Evolutionary conservation across 352 stramenopile species (phyloP).

Genomic region (Globisporangium barbulae): DNA sequence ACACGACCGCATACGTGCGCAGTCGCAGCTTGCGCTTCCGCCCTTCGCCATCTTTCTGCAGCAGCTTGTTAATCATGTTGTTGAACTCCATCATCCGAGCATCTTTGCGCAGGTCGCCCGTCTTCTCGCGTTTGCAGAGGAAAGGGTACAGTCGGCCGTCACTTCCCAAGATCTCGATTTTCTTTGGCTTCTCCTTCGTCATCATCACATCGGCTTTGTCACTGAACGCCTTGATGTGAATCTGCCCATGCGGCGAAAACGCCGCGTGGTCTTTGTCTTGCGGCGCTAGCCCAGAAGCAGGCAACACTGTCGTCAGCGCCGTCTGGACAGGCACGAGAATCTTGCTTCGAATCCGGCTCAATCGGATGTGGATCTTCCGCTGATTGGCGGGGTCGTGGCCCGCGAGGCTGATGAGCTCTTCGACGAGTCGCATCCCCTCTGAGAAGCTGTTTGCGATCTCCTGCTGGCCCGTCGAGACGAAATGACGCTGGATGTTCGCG

Average conservation of each 20-base stretch:
- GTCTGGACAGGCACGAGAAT: conserved; percentile 84
- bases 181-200: conserved; percentile 99
- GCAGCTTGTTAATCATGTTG: conserved; percentile 99
- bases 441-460: conserved; percentile 82
- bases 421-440: conserved; percentile 88
- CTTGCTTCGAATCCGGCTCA: conserved; percentile 61
- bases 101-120: conserved; percentile 99
- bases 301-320: conserved; percentile 69
- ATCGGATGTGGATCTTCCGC: conserved; percentile 77
- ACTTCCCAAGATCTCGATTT: conserved; percentile 87
- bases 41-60: conserved; percentile 89
- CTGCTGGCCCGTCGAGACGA: conserved; percentile 54
- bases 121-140: conserved; percentile 97
- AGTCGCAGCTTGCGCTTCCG: conserved; percentile 92
- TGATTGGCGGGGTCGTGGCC: conserved; percentile 79
- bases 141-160: conserved; percentile 86
- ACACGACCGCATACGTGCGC: conserved; percentile 98
- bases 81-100: conserved; percentile 99
- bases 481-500: conserved; percentile 52
- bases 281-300: conserved; percentile 57
- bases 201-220: conserved; percentile 95
- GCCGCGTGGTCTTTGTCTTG: conserved; percentile 47
- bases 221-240: conserved; percentile 88
- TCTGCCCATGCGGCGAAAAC: conserved; percentile 62
- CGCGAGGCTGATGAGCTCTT: conserved; percentile 94